A percentile compares a stretch with the other conserved stretches of the same genome.
Evolutionary conservation across 2,329 filamentous ascomycete genomes (phyloP).

Genomic region (Helicocarpus griseus): DNA sequence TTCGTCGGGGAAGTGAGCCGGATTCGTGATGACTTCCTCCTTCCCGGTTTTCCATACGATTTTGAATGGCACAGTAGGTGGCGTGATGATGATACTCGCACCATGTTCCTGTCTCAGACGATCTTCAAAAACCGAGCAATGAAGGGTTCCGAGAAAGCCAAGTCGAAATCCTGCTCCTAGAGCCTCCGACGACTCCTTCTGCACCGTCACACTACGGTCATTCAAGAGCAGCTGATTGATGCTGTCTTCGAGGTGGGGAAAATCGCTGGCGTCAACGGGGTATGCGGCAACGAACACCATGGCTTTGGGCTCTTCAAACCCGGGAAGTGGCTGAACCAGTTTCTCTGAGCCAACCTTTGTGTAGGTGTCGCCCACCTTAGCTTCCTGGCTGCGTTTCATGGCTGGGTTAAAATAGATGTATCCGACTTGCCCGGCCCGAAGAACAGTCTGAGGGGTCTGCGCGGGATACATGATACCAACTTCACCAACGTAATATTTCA

Average conservation of each 20-base stretch:
- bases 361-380: conserved; percentile 91
- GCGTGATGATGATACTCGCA: conserved; percentile 90
- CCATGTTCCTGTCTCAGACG: conserved; percentile 89
- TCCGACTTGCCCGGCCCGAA: conserved; percentile 88
- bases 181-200: conserved; percentile 90
- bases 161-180: conserved; percentile 88
- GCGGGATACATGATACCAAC: conserved; percentile 94
- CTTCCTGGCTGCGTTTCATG: conserved; percentile 94
- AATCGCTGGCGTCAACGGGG: conserved; percentile 82
- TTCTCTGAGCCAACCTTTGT: conserved; percentile 71
- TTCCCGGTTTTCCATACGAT: conserved; percentile 68
- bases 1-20: conserved; percentile 76
- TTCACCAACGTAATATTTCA: conserved; percentile 88
- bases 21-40: conserved; percentile 73
- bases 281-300: conserved; percentile 99
- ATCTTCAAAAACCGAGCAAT: conserved; percentile 99
- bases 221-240: conserved; percentile 91
- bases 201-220: conserved; percentile 84
- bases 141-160: conserved; percentile 89
- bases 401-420: conserved; percentile 97
- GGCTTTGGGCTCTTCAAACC: conserved; percentile 93
- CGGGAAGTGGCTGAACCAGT: conserved; percentile 68
- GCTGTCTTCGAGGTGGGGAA: conserved; percentile 79
- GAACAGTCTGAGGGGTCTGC: conserved; percentile 66
- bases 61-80: conserved; percentile 87